Evolutionary conservation across 257 asterid species (phyloP).

Genomic region (Cruciata laevipes): DNA sequence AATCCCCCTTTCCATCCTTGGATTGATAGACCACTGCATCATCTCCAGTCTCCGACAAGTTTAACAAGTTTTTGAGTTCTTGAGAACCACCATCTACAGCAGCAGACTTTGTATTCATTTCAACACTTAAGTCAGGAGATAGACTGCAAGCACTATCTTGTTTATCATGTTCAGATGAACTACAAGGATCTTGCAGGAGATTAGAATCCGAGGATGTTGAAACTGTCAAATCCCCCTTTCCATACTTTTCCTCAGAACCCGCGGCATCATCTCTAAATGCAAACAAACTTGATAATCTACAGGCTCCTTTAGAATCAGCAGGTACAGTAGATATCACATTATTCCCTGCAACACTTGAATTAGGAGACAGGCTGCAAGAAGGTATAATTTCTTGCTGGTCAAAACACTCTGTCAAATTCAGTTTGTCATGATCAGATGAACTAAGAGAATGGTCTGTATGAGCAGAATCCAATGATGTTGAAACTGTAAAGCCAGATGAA

Average conservation of each 20-base stretch:
- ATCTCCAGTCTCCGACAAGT: slow-evolving; percentile 12
- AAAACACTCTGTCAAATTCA: neutral
- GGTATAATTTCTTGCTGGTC: slow-evolving; percentile 9
- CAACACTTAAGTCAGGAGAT: slow-evolving; percentile 1
- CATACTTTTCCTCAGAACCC: neutral
- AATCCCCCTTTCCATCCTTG: slow-evolving; percentile 14
- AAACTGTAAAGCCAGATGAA: slow-evolving; percentile 4
- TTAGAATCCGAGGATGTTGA: slow-evolving; percentile 8
- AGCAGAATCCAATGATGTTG: slow-evolving; percentile 10
- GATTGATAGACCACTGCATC: slow-evolving; percentile 14
- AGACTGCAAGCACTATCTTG: neutral
- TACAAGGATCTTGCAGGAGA: slow-evolving; percentile 7
- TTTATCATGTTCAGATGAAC: slow-evolving; percentile 14
- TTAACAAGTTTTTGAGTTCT: slow-evolving; percentile 13
- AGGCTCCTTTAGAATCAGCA: neutral
- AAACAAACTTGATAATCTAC: neutral
- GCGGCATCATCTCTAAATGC: neutral
- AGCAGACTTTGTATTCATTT: neutral
- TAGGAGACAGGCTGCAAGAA: neutral
- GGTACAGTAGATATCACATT: neutral
- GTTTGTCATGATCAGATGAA: slow-evolving; percentile 11
- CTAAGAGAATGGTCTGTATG: slow-evolving; percentile 2
- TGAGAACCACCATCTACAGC: slow-evolving; percentile 1
- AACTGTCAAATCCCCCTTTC: neutral
- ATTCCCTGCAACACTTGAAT: slow-evolving; percentile 6